Percentiles rank a stretch among this genome's conserved stretches.
phyloP scores from a whole-genome alignment of 352 stramenopile species.

The Phytophthora pseudosyringae region DNA sequence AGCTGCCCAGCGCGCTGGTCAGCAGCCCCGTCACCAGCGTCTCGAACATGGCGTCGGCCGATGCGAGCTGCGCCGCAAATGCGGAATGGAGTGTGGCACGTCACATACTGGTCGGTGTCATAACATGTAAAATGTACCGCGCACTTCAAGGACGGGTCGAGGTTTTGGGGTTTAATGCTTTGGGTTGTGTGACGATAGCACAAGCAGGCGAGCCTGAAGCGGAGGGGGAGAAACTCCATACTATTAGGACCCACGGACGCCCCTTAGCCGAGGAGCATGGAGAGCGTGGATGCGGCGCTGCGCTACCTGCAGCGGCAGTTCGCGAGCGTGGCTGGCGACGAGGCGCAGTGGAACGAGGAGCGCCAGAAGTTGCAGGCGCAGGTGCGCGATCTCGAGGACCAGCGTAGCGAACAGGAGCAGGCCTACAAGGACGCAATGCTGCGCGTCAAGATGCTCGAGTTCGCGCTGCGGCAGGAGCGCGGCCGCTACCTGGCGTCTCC shows the following conservation, averaged over 20 bases:
- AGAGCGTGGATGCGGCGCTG: constrained; percentile 86
- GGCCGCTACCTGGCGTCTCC: constrained; percentile 82
- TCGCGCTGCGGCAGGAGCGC: constrained; percentile 80
- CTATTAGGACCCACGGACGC: constrained; percentile 12
- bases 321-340: constrained; percentile 78
- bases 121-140: neutral
- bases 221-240: constrained; percentile 19
- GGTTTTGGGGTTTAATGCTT: constrained; percentile 26
- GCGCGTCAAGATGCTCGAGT: constrained; percentile 91
- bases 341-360: constrained; percentile 81
- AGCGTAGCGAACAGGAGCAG: constrained; percentile 80
- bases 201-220: constrained; percentile 26
- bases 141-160: constrained; percentile 21
- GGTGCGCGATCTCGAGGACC: constrained; percentile 78
- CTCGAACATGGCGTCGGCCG: constrained; percentile 75
- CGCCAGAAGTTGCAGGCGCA: constrained; percentile 74
- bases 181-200: constrained; percentile 23
- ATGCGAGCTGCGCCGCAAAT: neutral
- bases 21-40: constrained; percentile 86
- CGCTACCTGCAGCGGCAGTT: constrained; percentile 88
- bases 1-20: constrained; percentile 85
- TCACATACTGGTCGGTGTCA: constrained; percentile 1
- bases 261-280: constrained; percentile 52
- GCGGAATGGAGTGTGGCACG: neutral
- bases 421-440: constrained; percentile 87